A percentile compares a stretch with the other conserved stretches of the same genome.
Conservation (phyloP, 371 early-diverging fungal species). For the Mortierella sp. region DNA sequence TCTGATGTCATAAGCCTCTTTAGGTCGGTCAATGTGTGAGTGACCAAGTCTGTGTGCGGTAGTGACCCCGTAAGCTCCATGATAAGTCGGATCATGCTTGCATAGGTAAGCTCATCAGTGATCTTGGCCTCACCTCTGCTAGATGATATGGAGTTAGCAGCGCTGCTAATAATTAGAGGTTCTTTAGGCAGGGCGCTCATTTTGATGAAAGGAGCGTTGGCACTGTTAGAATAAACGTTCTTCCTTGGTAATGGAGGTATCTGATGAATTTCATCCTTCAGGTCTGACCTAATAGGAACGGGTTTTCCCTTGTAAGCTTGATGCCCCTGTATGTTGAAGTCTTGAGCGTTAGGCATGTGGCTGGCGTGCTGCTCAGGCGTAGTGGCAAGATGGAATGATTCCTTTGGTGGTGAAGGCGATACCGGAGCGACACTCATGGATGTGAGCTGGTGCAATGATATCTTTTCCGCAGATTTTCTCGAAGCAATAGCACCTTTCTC, state of each 20-base stretch:
- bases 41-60: conserved; percentile 57
- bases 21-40: conserved; percentile 55
- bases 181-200: conserved; percentile 33
- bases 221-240: conserved; percentile 22
- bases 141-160: conserved; percentile 2
- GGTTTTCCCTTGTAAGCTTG: conserved; percentile 7
- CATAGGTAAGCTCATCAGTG: conserved; percentile 57
- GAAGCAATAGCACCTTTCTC: conserved; percentile 21
- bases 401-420: conserved; percentile 13
- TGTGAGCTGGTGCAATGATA: conserved; percentile 1
- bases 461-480: conserved; percentile 28
- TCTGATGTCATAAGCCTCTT: conserved; percentile 58
- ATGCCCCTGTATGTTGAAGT: not conserved
- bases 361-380: conserved; percentile 3
- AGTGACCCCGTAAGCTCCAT: conserved; percentile 54
- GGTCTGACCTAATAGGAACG: not conserved
- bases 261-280: not conserved
- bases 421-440: conserved; percentile 8
- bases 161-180: conserved; percentile 19
- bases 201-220: conserved; percentile 33
- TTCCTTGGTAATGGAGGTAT: conserved; percentile 21
- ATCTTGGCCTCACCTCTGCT: conserved; percentile 46
- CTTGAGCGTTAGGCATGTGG: not conserved
- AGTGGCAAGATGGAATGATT: not conserved
- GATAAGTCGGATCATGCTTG: conserved; percentile 55